Base-by-base conservation (phyloP, 352 stramenopile genomes). In the Globisporangium alternatum region DNA sequence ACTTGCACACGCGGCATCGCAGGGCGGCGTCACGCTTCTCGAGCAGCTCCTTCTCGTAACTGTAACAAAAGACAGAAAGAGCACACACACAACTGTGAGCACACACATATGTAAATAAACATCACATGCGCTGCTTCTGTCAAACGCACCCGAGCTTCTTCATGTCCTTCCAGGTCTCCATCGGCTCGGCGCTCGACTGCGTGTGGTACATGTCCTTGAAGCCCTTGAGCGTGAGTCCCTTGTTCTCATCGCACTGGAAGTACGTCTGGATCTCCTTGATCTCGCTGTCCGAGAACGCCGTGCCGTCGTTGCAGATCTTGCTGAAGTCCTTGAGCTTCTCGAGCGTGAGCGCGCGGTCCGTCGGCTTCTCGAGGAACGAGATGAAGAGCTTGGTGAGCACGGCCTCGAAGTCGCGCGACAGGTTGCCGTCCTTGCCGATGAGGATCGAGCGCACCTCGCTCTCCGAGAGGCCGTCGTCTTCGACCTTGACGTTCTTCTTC, bases 121-220 rank as follows among this genome's bases (percentile, higher is more conserved):
- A 55, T 10, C 21, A n/a, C 48, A 55, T 8, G 21, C 21, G 10
- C 39, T 44, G 31, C 31, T 37, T 37, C 35, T 21, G 25, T 22
- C 13, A 58, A 43, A 73, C 82, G 55, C 75, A 95, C 82, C 87
- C 84, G 22, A 96, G 86, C 74, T 92, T 93, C 72, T 91, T 88
- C 81, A 96, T 85, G 72, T 96, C 87, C 67, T 86, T 86, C 87
- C 87, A 96, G 52, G 87, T 96, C 79, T 96, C 87, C 73, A 91
- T 85, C 17, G 86, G 83, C 74, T 96, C 87, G 39, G 86, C 86
- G 69, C 87, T 95, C 63, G 87, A 94, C 73, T 96, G 87, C 69
- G 87, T 96, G 75, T 94, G 87, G 82, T 96, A 96, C 85, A 96
- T 96, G 68, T 96, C 87, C 76, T 93, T 94, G 71, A 94, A 96